Evolutionary conservation across 805 yeast genomes (phyloP).

Genomic region (Ogataea naganishii): DNA sequence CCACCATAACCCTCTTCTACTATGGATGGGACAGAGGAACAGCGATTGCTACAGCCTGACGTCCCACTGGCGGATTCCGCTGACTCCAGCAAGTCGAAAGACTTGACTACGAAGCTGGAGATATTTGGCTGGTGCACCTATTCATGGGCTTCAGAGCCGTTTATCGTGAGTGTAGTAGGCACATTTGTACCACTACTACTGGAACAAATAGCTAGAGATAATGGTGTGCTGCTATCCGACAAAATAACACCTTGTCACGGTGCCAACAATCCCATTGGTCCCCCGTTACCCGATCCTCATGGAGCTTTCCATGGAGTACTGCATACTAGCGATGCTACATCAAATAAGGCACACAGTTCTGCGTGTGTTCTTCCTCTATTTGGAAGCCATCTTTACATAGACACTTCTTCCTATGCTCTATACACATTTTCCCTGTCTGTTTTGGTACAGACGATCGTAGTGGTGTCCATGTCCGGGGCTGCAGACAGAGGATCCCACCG

Average conservation of each 20-base stretch:
- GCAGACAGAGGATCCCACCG: slow-evolving; percentile 58
- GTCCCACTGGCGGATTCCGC: too few relatives aligned
- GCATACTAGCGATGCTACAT: background rate
- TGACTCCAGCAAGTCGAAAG: too few relatives aligned
- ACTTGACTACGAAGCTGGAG: slow-evolving; percentile 34
- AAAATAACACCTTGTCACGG: slow-evolving; percentile 45
- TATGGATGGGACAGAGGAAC: too few relatives aligned
- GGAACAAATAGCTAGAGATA: slow-evolving; percentile 64
- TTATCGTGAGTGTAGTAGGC: slow-evolving; percentile 69
- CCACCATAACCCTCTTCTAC: too few relatives aligned
- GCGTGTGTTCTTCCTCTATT: slow-evolving; percentile 26
- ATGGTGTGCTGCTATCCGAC: slow-evolving; percentile 57
- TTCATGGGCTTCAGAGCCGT: slow-evolving; percentile 74
- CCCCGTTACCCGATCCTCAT: slow-evolving; percentile 23
- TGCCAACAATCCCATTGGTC: slow-evolving; percentile 20
- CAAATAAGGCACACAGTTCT: slow-evolving; percentile 4
- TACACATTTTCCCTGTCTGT: slow-evolving; percentile 71
- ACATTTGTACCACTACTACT: slow-evolving; percentile 67
- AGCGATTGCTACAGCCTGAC: too few relatives aligned
- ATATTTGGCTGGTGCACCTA: slow-evolving; percentile 63
- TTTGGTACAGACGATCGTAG: slow-evolving; percentile 59
- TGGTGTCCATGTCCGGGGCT: slow-evolving; percentile 65
- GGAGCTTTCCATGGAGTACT: slow-evolving; percentile 8
- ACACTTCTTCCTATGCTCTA: slow-evolving; percentile 65
- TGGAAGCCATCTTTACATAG: slow-evolving; percentile 35